Evolutionary conservation across 805 yeast genomes (phyloP).

Genomic region (Zygoascus flipseniorum): DNA sequence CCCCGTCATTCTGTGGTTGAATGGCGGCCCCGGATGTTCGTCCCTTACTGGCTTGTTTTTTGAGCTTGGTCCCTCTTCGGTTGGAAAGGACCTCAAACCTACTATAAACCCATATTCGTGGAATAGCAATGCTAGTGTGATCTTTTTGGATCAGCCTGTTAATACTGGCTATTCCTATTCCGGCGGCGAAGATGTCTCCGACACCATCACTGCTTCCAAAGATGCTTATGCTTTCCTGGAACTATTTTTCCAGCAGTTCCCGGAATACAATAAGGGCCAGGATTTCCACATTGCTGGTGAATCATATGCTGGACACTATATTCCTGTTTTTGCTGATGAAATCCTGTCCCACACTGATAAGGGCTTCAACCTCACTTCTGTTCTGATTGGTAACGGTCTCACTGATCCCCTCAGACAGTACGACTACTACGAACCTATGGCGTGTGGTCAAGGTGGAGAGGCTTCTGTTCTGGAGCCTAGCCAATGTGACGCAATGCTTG

Average conservation of each 20-base stretch:
- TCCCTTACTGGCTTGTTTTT: slow-evolving; percentile 86
- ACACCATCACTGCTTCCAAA: slow-evolving; percentile 76
- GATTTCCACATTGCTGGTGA: slow-evolving; percentile 91
- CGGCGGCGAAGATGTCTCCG: slow-evolving; percentile 52
- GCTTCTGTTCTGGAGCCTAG: slow-evolving; percentile 68
- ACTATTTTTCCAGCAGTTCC: slow-evolving; percentile 80
- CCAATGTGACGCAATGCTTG: slow-evolving; percentile 65
- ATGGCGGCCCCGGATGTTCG: slow-evolving; percentile 98
- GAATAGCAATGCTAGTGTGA: slow-evolving; percentile 88
- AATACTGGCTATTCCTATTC: slow-evolving; percentile 93
- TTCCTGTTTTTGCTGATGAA: slow-evolving; percentile 71
- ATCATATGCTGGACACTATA: slow-evolving; percentile 91
- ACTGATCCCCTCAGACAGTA: slow-evolving; percentile 81
- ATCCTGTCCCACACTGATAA: slow-evolving; percentile 49
- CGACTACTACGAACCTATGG: slow-evolving; percentile 84
- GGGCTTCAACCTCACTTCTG: slow-evolving; percentile 64
- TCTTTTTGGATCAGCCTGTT: slow-evolving; percentile 91
- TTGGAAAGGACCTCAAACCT: slow-evolving; percentile 57
- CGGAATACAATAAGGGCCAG: slow-evolving; percentile 54
- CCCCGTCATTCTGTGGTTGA: slow-evolving; percentile 83
- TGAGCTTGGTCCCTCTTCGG: slow-evolving; percentile 85
- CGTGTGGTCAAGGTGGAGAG: slow-evolving; percentile 84
- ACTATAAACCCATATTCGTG: slow-evolving; percentile 83
- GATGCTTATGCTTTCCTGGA: slow-evolving; percentile 85
- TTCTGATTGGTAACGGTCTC: slow-evolving; percentile 88